Percentiles rank a stretch among this genome's conserved stretches.
phyloP scores from a whole-genome alignment of 2,329 filamentous ascomycete species.

The Fusarium brevicatenulatum region DNA sequence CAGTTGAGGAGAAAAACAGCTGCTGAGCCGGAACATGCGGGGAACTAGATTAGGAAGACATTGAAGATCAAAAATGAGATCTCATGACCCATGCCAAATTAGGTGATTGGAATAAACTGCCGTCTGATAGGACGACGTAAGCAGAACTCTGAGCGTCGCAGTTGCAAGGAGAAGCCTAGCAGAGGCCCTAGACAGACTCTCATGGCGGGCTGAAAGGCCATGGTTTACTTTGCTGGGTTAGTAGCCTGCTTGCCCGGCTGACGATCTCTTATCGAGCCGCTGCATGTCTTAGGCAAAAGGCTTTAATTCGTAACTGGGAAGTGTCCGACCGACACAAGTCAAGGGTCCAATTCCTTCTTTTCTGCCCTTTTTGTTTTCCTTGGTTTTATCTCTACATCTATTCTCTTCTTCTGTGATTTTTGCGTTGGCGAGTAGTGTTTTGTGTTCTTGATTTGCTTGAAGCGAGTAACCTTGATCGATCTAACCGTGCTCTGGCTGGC shows the following conservation, averaged over 20 bases:
- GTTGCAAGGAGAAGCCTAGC: neutral
- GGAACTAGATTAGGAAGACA: neutral
- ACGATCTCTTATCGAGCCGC: slow-evolving; percentile 30
- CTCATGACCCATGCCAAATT: slow-evolving; percentile 4
- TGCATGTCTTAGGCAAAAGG: slow-evolving; percentile 26
- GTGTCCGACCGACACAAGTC: neutral
- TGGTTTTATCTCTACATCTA: neutral
- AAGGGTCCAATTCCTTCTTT: neutral
- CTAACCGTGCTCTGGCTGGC: neutral
- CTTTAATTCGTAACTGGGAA: slow-evolving; percentile 18
- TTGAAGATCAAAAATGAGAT: slow-evolving; percentile 6
- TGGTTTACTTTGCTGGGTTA: slow-evolving; percentile 1
- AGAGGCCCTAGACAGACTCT: neutral
- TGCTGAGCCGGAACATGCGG: slow-evolving; percentile 3
- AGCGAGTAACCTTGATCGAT: neutral
- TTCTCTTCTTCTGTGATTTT: neutral
- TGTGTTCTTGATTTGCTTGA: neutral
- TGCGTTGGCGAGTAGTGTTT: neutral
- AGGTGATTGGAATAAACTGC: slow-evolving; percentile 23
- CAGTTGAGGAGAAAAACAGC: neutral
- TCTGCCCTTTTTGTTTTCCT: neutral
- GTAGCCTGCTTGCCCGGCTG: neutral
- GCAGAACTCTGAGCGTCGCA: neutral
- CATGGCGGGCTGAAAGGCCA: slow-evolving; percentile 8
- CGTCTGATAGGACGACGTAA: slow-evolving; percentile 31